Evolutionary conservation across 129 eudicot genomes (phyloP), one percentile per base, ranked within the genome.

Genomic region (Flaveria trinervia): DNA sequence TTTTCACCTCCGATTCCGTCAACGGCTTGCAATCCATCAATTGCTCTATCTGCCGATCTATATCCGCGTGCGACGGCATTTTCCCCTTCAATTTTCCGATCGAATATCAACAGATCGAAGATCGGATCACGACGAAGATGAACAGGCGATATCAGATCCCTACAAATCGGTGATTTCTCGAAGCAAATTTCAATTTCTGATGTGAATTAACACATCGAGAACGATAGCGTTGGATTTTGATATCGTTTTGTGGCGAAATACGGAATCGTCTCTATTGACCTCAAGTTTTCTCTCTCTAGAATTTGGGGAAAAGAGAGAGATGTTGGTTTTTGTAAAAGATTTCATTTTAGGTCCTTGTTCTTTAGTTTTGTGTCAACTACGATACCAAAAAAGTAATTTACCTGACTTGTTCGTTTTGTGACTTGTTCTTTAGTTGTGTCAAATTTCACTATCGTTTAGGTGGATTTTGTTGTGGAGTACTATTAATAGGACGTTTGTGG

Each of bases 11-110:
- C 69, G 80, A 84, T 82, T 92, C 97, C 69, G 86, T 20, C 81
- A 92, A 80, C 79, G 92, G 84, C 81, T 92, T 92, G 88, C 97
- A 92, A 72, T 92, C 95, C 95, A 87, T 89, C 87, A 92, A 77
- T 69, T 87, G 96, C 83, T 85, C 89, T 86, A 89, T 87, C 74
- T 89, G 90, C 86, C 93, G 85, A 68, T 92, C 91, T 82, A 89
- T 77, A 85, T 87, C 97, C 77, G 82, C 87, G 68, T 87, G 85
- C 56, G 84, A 82, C 72, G 89, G 88, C 96, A 91, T 88, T 68
- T 71, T 82, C 14, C 18, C 83, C 52, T 49, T 7, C 23, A 14
- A 16, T 75, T 68, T 57, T 49, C 54, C 57, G 46, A 28, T 18
- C 75, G 20, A 49, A 51, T 75, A 61, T 77, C 28, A 56, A n/a